Conservation (phyloP, 2,329 filamentous ascomycete species). For the Acephala macrosclerotiorum region DNA sequence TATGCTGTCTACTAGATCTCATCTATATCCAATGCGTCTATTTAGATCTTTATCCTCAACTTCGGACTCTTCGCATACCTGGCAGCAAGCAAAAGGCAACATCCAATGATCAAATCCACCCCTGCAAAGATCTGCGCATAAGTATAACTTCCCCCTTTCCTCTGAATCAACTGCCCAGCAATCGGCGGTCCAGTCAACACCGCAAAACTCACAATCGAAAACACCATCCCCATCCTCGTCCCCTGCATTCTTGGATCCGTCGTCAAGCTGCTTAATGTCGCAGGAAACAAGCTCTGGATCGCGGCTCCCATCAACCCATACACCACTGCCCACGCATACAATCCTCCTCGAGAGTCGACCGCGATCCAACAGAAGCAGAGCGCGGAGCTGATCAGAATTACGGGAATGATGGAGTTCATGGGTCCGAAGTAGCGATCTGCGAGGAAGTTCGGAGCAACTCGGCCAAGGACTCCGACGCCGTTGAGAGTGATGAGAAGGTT, state of each 20-base stretch:
- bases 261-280: constrained; percentile 57
- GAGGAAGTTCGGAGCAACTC: constrained; percentile 54
- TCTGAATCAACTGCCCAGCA: constrained; percentile 58
- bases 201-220: constrained; percentile 59
- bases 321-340: constrained; percentile 58
- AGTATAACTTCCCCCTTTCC: constrained; percentile 52
- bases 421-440: constrained; percentile 59
- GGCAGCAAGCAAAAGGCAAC: constrained; percentile 49
- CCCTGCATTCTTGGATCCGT: constrained; percentile 60
- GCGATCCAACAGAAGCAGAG: constrained; percentile 57
- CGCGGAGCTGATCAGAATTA: constrained; percentile 45
- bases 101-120: constrained; percentile 51
- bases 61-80: constrained; percentile 49
- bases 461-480: constrained; percentile 56
- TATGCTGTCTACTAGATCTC: not conserved
- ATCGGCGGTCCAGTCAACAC: constrained; percentile 62
- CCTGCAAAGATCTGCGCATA: constrained; percentile 61
- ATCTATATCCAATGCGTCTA: not conserved
- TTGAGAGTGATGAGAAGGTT: constrained; percentile 61
- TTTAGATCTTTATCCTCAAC: constrained; percentile 37
- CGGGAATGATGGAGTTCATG: constrained; percentile 58
- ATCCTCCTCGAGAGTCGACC: constrained; percentile 49
- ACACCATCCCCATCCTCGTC: constrained; percentile 63
- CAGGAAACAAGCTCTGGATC: constrained; percentile 61
- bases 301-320: constrained; percentile 59